phyloP scores from a whole-genome alignment of 768 basidiomycete genomes.

The Leccinum disarticulatum region DNA sequence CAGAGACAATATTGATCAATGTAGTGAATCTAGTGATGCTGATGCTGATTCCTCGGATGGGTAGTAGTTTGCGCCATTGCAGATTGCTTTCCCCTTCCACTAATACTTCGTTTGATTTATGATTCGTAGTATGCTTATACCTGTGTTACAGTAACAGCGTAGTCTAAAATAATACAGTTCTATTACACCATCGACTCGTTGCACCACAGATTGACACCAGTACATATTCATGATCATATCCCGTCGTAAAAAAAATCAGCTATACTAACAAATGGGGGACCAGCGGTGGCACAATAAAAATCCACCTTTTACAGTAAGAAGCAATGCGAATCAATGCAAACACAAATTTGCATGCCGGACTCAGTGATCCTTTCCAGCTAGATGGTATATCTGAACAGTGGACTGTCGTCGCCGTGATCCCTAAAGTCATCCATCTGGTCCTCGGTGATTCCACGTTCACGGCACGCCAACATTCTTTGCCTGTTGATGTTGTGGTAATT shows the following conservation, averaged over 20 bases:
- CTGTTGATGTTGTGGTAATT: constrained; percentile 47
- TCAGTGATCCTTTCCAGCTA: constrained; percentile 2
- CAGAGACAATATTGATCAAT: too few species aligned
- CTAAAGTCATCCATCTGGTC: constrained; percentile 39
- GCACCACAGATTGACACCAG: background rate
- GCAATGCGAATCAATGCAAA: background rate
- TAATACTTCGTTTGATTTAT: too few species aligned
- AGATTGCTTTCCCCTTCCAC: too few species aligned
- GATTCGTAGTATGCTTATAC: too few species aligned
- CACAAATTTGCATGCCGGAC: background rate
- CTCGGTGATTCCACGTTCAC: constrained; percentile 41
- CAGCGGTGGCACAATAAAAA: background rate
- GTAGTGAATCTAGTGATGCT: too few species aligned
- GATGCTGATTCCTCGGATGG: too few species aligned
- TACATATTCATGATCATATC: too few species aligned
- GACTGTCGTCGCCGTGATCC: constrained; percentile 51
- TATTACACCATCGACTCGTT: background rate
- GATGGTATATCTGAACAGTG: constrained; percentile 47
- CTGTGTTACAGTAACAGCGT: too few species aligned
- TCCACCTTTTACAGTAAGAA: background rate
- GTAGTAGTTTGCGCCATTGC: too few species aligned
- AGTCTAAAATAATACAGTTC: background rate
- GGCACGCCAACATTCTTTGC: constrained; percentile 43
- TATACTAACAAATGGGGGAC: too few species aligned
- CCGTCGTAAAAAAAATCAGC: too few species aligned